Evolutionary conservation across 2,329 filamentous ascomycete genomes (phyloP).

Genomic region (Aspergillus vadensis): DNA sequence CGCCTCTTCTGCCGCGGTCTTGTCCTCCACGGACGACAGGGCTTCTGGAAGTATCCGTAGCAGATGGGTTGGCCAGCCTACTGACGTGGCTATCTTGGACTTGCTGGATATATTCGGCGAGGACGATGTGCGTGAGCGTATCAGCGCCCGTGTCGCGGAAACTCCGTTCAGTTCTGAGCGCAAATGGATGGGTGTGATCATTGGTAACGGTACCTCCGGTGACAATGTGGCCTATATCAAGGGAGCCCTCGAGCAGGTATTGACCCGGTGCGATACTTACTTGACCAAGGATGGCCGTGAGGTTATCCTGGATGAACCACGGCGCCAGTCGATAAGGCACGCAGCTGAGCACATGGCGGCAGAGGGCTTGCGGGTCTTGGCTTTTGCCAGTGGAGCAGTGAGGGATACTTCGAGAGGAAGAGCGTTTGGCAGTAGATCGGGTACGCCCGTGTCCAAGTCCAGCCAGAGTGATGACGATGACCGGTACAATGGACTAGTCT

Average conservation of each 20-base stretch:
- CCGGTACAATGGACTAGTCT: conserved; percentile 78
- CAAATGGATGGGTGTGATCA: conserved; percentile 98
- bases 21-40: conserved; percentile 77
- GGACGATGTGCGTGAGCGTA: conserved; percentile 83
- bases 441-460: conserved; percentile 40
- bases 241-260: conserved; percentile 83
- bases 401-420: conserved; percentile 49
- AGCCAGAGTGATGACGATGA: conserved; percentile 62
- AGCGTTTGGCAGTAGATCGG: conserved; percentile 57
- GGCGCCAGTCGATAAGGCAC: conserved; percentile 71
- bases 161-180: conserved; percentile 95
- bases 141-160: conserved; percentile 80
- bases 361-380: conserved; percentile 85
- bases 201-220: conserved; percentile 58
- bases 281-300: conserved; percentile 83
- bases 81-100: conserved; percentile 95
- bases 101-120: conserved; percentile 87
- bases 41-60: conserved; percentile 69
- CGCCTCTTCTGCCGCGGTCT: conserved; percentile 71
- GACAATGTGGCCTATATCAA: conserved; percentile 91
- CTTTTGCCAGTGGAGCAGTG: conserved; percentile 84
- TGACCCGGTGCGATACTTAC: conserved; percentile 88
- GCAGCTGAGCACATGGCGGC: conserved; percentile 86
- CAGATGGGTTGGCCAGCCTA: conserved; percentile 94
- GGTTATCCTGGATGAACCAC: conserved; percentile 75